phyloP scores from a whole-genome alignment of 768 basidiomycete genomes.

The Tylopilus plumbeoviolaceoides region DNA sequence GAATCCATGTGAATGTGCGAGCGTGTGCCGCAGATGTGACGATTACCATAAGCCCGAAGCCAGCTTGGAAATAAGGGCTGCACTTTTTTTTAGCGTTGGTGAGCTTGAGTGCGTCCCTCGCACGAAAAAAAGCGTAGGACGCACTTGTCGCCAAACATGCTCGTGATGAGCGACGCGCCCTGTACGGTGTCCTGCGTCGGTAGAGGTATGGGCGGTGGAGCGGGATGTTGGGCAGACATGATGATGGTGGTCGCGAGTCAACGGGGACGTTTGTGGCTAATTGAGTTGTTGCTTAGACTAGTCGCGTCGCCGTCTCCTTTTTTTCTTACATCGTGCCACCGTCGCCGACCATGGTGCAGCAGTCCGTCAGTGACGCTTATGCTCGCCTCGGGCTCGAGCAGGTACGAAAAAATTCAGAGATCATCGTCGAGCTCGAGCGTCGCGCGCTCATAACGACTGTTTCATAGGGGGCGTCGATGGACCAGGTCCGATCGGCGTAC shows the following conservation, averaged over 20 bases:
- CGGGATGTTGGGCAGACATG: slow-evolving; percentile 7
- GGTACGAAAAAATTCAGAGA: slow-evolving; percentile 30
- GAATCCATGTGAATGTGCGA: not conserved
- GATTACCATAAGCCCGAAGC: slow-evolving; percentile 92
- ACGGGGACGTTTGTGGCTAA: slow-evolving; percentile 1
- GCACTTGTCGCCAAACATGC: slow-evolving; percentile 63
- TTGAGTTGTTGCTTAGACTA: slow-evolving; percentile 3
- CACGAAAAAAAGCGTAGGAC: slow-evolving; percentile 26
- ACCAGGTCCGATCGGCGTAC: slow-evolving; percentile 64
- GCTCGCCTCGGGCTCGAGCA: slow-evolving; percentile 48
- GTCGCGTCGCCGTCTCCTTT: slow-evolving; percentile 18
- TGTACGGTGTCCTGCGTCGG: slow-evolving; percentile 7
- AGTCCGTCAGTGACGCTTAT: slow-evolving; percentile 38
- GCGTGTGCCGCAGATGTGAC: not conserved
- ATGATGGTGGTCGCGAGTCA: slow-evolving; percentile 5
- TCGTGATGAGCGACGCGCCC: slow-evolving; percentile 32
- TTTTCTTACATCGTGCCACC: slow-evolving; percentile 12
- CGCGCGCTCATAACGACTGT: slow-evolving; percentile 5
- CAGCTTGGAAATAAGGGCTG: slow-evolving; percentile 97
- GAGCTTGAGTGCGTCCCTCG: slow-evolving; percentile 1
- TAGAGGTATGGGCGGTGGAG: slow-evolving; percentile 1
- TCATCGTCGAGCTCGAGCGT: not conserved
- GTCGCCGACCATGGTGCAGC: slow-evolving; percentile 32
- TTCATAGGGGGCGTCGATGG: slow-evolving; percentile 53
- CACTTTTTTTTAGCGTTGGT: slow-evolving; percentile 34